Evolutionary conservation across 139 green algal genomes (phyloP), one percentile per base, ranked within the genome.

Genomic region (Chlamydomonas sp.): DNA sequence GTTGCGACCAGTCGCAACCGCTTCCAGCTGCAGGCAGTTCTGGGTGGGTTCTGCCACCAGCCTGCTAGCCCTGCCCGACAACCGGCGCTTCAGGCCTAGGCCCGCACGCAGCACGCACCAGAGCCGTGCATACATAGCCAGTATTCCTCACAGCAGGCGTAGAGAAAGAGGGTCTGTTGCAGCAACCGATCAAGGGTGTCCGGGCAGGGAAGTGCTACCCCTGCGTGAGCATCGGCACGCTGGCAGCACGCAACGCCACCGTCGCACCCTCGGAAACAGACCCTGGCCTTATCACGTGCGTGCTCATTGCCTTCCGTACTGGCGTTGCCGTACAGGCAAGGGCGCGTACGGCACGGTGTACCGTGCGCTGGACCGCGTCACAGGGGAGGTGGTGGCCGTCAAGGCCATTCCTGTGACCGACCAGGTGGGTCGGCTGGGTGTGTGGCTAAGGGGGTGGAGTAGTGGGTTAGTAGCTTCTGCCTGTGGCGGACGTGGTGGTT

Each of bases 331-430:
- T 49, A 49, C 92, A 95, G 93, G 93, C 66, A 79, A 91, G 60
- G 97, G 97, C 16, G 96, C 95, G 7, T 98, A 98, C 80, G 97
- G 97, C 74, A 95, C 92, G 2, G 97, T 99, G 89, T 98, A 97
- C 92, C 96, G 97, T 80, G 97, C 95, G 1, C 64, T 91, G 7
- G 92, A 97, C 63, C 79, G 67, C 3, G 73, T 77, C 1, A 96
- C 86, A 1, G 91, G 90, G 0, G 92, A 97, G 62, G 66, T 92
- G 2, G 96, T 99, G 78, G 97, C 97, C 4, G 93, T 99, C 73
- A 99, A 99, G 92, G 91, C 98, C 73, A 97, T 98, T 63, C 75
- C 78, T 69, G 64, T 16, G 64, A 69, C 12, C 9, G 12, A 12
- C 9, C 9, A 12, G 64, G 64, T 69, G 31, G 31, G 31, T 49